Evolutionary conservation across 2,329 filamentous ascomycete genomes (phyloP), one percentile per base, ranked within the genome.

Genomic region (Dactylellina haptotyla): DNA sequence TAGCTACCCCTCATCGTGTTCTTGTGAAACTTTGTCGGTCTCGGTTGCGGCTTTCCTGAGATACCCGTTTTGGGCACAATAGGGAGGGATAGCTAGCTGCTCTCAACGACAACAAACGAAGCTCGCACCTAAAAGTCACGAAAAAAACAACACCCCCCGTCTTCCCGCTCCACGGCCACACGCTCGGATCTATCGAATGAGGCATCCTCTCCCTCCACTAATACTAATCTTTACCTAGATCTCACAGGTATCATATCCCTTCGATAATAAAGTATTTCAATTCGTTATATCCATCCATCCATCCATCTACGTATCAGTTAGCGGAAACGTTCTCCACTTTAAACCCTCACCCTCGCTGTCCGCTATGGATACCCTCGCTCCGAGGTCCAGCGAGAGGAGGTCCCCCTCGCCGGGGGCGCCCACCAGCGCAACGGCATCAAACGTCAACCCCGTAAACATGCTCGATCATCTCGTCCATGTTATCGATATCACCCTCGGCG

Each of bases 401-500:
- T 73, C 69, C 34, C 69, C 69, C 69, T 73, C 69, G 41, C 69
- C 69, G 43, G 69, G 69, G 25, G 37, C 53, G 32, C 32, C 69
- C 34, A 53, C 59, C 23, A 56, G 25, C 46, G 25, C 67, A 9
- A 41, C 69, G 16, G 34, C 61, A 53, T 66, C 69, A 23, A 63
- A 69, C 51, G 57, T 91, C 79, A 90, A 93, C 78, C 87, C 90
- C n/a, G 84, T 83, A 76, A 83, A 87, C 77, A 85, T 93, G 57
- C 84, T 93, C 76, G 88, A 93, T 70, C 88, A 94, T 81, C 84
- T 94, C 74, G 85, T 85, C 39, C 85, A 87, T 71, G 86, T 93
- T 69, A 87, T 92, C 77, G 86, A 88, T 80, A 87, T 91, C 67
- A 90, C 90, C 76, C 85, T 94, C 51, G 91, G 91, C 76, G 90